phyloP scores from a whole-genome alignment of 805 yeast species.

The Lipomyces lipofer region DNA sequence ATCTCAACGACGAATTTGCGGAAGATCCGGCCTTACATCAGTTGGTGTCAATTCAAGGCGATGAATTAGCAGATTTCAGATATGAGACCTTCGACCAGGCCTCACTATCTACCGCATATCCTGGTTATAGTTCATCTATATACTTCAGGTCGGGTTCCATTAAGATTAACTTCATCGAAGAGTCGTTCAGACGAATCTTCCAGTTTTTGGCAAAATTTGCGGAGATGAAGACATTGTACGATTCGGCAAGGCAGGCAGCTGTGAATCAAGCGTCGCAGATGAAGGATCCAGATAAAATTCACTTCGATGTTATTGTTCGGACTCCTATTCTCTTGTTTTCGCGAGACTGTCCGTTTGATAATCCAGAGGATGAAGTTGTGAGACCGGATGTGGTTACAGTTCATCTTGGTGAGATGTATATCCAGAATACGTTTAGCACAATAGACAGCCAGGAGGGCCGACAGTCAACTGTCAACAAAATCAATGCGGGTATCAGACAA shows the following conservation, averaged over 20 bases:
- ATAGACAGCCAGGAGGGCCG: constrained; percentile 33
- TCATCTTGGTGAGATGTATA: constrained; percentile 78
- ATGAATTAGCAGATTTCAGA: constrained; percentile 73
- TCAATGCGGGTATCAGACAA: constrained; percentile 70
- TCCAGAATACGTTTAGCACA: constrained; percentile 58
- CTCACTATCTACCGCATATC: constrained; percentile 40
- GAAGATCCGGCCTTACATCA: constrained; percentile 62
- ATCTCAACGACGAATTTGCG: constrained; percentile 51
- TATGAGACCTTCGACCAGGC: constrained; percentile 77
- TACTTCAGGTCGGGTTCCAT: constrained; percentile 74
- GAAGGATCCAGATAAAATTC: constrained; percentile 58
- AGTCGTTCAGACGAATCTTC: constrained; percentile 67
- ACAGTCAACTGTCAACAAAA: constrained; percentile 49
- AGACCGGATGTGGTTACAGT: constrained; percentile 63
- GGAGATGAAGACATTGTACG: constrained; percentile 86
- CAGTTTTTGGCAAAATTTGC: constrained; percentile 71
- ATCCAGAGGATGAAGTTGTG: constrained; percentile 42
- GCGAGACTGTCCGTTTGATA: constrained; percentile 41
- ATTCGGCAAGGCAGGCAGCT: constrained; percentile 84
- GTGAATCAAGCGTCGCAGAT: constrained; percentile 73
- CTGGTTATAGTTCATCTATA: constrained; percentile 53
- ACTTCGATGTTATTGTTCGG: constrained; percentile 66
- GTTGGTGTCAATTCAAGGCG: constrained; percentile 76
- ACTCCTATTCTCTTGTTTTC: constrained; percentile 90
- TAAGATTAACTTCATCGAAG: constrained; percentile 76